phyloP scores from a whole-genome alignment of 2,329 filamentous ascomycete genomes.

The Hypoxylon sp. region DNA sequence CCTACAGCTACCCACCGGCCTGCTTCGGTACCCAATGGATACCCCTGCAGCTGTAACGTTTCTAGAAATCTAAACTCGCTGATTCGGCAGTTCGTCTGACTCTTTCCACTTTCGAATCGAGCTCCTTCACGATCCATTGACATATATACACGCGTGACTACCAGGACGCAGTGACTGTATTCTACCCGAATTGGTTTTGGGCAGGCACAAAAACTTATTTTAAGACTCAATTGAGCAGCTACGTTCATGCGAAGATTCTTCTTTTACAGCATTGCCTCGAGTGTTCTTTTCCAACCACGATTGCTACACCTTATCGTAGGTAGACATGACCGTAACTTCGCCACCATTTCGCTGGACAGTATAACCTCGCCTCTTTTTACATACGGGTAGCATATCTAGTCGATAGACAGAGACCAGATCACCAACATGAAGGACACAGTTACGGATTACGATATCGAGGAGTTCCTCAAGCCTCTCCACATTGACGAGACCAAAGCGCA shows the following conservation, averaged over 20 bases:
- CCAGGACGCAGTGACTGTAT: neutral
- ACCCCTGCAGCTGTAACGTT: conserved; percentile 49
- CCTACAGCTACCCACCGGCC: conserved; percentile 18
- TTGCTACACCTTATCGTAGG: conserved; percentile 22
- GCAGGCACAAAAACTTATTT: neutral
- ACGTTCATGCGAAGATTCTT: conserved; percentile 2
- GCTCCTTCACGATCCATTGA: conserved; percentile 6
- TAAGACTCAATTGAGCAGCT: conserved; percentile 3
- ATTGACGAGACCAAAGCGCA: conserved; percentile 61
- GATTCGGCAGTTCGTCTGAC: conserved; percentile 46
- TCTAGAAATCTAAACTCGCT: conserved; percentile 40
- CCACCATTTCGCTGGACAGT: conserved; percentile 11
- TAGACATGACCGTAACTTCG: conserved; percentile 30
- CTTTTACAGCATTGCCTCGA: neutral
- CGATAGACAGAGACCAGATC: neutral
- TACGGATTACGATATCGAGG: conserved; percentile 49
- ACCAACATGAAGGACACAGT: conserved; percentile 12
- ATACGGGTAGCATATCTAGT: neutral
- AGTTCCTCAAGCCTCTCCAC: conserved; percentile 64
- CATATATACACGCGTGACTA: conserved; percentile 22
- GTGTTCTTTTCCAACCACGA: neutral
- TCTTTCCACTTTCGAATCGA: conserved; percentile 25
- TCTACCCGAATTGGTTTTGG: conserved; percentile 7
- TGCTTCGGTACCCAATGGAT: conserved; percentile 36
- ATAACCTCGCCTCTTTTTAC: neutral